Evolutionary conservation across 2,329 filamentous ascomycete genomes (phyloP).

Genomic region (Chaetomium olivaceum): DNA sequence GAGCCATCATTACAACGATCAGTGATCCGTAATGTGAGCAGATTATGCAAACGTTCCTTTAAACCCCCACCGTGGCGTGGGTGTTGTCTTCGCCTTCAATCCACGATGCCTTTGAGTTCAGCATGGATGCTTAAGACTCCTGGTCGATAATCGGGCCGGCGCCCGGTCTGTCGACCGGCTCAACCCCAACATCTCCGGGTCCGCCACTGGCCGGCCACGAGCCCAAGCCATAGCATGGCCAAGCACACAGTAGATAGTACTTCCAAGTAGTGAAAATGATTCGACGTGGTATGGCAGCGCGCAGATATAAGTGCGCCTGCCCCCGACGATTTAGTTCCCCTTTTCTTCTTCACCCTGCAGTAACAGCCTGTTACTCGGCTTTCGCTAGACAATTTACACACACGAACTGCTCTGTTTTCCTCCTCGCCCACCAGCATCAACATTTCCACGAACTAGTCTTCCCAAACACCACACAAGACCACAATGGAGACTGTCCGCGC

Average conservation of each 20-base stretch:
- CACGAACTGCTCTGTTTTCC: not conserved
- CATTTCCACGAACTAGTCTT: not conserved
- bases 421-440: constrained; percentile 3
- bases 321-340: too few relatives aligned
- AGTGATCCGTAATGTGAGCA: not conserved
- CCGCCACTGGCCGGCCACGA: constrained; percentile 12
- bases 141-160: not conserved
- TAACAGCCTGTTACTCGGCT: constrained; percentile 20
- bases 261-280: not conserved
- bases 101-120: not conserved
- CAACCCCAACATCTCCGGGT: not conserved
- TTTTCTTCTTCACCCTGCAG: constrained; percentile 5
- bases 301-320: not conserved
- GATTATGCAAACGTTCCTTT: not conserved
- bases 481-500: constrained; percentile 21
- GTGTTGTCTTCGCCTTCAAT: not conserved
- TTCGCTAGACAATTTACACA: constrained; percentile 17
- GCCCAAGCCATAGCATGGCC: not conserved
- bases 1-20: not conserved
- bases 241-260: not conserved
- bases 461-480: not conserved
- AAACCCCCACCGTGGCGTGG: not conserved
- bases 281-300: not conserved
- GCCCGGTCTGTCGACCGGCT: not conserved
- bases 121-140: not conserved